Evolutionary conservation across 2,329 filamentous ascomycete genomes (phyloP).

Genomic region (Penicillium psychrosexuale): DNA sequence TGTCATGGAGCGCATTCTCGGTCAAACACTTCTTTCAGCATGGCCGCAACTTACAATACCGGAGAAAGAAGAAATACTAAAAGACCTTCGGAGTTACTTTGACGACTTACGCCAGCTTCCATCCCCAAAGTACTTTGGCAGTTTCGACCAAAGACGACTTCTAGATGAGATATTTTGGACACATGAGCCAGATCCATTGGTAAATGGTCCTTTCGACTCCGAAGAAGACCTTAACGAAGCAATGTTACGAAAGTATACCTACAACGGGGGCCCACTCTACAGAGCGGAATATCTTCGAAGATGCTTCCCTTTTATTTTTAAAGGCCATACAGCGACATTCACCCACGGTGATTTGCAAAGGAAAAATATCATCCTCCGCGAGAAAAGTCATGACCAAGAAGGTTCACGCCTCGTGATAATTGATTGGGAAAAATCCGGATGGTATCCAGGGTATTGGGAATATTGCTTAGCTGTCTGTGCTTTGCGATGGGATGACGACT

Average conservation of each 20-base stretch:
- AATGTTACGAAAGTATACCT: slow-evolving; percentile 26
- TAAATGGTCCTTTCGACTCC: slow-evolving; percentile 30
- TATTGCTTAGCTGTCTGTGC: too few relatives aligned
- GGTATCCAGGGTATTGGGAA: too few relatives aligned
- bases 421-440: too few relatives aligned
- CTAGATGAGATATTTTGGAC: slow-evolving; percentile 30
- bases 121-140: slow-evolving; percentile 27
- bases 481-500: too few relatives aligned
- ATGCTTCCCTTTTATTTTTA: too few relatives aligned
- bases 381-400: too few relatives aligned
- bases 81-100: slow-evolving; percentile 5
- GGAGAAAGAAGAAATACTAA: slow-evolving; percentile 24
- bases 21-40: slow-evolving; percentile 19
- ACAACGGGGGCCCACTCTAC: slow-evolving; percentile 8
- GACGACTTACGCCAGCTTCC: slow-evolving; percentile 24
- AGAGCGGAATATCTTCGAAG: too few relatives aligned
- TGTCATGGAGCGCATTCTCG: slow-evolving; percentile 32
- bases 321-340: too few relatives aligned
- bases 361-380: too few relatives aligned
- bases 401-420: too few relatives aligned
- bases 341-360: too few relatives aligned
- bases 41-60: slow-evolving; percentile 20
- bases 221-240: slow-evolving; percentile 28
- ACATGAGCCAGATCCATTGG: slow-evolving; percentile 16
- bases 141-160: slow-evolving; percentile 24